These are phyloP conservation scores for Coleophoma crateriformis DNA, from an alignment of 2,329 filamentous ascomycete species.

Conservation along the genomic window DNA sequence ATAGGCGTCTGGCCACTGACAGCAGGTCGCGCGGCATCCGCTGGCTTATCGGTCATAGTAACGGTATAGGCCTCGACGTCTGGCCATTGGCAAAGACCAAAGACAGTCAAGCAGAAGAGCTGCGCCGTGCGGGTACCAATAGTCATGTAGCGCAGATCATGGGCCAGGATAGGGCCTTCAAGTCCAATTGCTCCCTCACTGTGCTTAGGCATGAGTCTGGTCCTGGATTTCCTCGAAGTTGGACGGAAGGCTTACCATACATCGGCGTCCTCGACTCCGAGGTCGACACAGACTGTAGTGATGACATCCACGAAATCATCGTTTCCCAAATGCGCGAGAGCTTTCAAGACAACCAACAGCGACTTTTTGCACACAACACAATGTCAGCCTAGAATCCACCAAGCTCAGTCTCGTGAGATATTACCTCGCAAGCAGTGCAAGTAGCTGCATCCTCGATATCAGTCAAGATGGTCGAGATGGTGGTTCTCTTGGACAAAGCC, in stretches of 20 bases:
- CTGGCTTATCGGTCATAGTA: conserved; percentile 28
- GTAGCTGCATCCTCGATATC: conserved; percentile 26
- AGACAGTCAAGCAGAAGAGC: conserved; percentile 44
- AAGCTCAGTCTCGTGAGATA: not conserved
- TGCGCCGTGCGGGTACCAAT: conserved; percentile 43
- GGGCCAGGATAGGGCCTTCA: conserved; percentile 48
- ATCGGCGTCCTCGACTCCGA: conserved; percentile 39
- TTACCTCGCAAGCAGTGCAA: conserved; percentile 26
- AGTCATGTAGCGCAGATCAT: conserved; percentile 39
- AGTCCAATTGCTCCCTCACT: conserved; percentile 39
- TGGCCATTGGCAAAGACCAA: conserved; percentile 43
- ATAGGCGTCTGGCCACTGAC: conserved; percentile 29
- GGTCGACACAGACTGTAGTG: conserved; percentile 26
- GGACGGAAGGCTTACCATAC: conserved; percentile 33
- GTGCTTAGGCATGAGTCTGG: not conserved
- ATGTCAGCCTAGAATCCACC: not conserved
- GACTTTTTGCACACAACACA: conserved; percentile 12
- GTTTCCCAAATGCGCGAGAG: conserved; percentile 36
- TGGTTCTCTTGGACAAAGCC: conserved; percentile 4
- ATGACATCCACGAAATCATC: conserved; percentile 31
- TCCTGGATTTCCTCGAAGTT: too few relatives aligned
- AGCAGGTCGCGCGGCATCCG: conserved; percentile 21
- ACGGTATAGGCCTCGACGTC: conserved; percentile 26
- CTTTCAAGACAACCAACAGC: conserved; percentile 36
- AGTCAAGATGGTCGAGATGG: conserved; percentile 20